Conservation (phyloP, 768 basidiomycete genomes). For the Leucocoprinus leucothites region DNA sequence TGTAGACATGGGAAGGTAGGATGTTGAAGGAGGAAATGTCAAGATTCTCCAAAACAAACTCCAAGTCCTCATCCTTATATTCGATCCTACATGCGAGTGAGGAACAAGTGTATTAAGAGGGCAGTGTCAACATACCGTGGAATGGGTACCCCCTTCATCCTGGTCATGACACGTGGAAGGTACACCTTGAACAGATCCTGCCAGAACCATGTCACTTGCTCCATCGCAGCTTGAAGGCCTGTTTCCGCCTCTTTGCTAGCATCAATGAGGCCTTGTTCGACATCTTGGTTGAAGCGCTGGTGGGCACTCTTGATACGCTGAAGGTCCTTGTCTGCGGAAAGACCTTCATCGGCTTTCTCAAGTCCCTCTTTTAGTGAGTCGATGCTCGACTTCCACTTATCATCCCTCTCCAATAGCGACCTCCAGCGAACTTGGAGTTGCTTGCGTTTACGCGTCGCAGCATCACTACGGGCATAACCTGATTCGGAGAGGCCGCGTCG, state of each 20-base stretch:
- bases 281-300: constrained; percentile 40
- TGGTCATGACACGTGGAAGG: constrained; percentile 50
- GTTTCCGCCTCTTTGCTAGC: constrained; percentile 34
- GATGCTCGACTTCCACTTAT: constrained; percentile 53
- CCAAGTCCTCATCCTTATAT: constrained; percentile 63
- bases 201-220: constrained; percentile 74
- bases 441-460: constrained; percentile 37
- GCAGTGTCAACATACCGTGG: constrained; percentile 53
- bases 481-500: constrained; percentile 45
- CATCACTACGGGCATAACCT: constrained; percentile 52
- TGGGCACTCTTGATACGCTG: constrained; percentile 45
- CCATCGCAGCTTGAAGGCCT: constrained; percentile 49
- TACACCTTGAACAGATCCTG: constrained; percentile 82
- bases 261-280: constrained; percentile 40
- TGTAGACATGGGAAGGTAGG: constrained; percentile 66
- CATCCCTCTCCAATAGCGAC: constrained; percentile 41
- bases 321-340: constrained; percentile 50
- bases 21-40: constrained; percentile 65
- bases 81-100: constrained; percentile 51
- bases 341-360: constrained; percentile 38
- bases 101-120: neutral
- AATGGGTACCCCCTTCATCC: constrained; percentile 63
- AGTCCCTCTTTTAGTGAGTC: constrained; percentile 43
- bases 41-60: constrained; percentile 74
- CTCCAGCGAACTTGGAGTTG: constrained; percentile 51